These are phyloP conservation scores for Dothistroma septosporum DNA, from an alignment of 2,329 filamentous ascomycete genomes.

Conservation along the genomic window DNA sequence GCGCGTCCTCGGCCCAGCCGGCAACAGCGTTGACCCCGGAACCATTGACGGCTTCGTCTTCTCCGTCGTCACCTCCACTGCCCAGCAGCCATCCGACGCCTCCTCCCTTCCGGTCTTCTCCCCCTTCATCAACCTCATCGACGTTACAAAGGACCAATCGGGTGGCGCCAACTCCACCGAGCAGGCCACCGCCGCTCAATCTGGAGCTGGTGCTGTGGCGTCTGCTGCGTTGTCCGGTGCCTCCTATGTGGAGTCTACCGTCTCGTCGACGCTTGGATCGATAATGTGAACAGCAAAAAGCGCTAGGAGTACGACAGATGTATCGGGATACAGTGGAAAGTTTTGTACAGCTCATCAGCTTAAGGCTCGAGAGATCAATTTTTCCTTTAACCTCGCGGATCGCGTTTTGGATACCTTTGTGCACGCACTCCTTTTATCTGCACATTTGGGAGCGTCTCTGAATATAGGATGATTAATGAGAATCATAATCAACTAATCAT, in stretches of 20 bases:
- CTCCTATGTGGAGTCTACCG: background rate
- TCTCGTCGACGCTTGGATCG: background rate
- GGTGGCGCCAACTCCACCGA: constrained; percentile 18
- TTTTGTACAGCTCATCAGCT: background rate
- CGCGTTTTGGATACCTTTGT: background rate
- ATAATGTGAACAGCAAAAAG: background rate
- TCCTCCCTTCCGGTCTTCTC: constrained; percentile 36
- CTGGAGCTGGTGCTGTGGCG: background rate
- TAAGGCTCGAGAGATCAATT: background rate
- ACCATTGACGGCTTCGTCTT: constrained; percentile 38
- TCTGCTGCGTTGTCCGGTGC: background rate
- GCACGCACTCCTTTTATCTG: background rate
- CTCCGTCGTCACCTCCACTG: constrained; percentile 38
- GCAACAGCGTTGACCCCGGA: constrained; percentile 31
- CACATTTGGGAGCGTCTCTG: background rate
- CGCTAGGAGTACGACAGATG: background rate
- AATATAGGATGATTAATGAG: background rate
- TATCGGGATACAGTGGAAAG: background rate
- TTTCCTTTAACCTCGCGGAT: background rate
- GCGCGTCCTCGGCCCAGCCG: constrained; percentile 30
- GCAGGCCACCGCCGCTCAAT: background rate
- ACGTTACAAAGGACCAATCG: constrained; percentile 21
- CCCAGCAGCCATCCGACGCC: constrained; percentile 31
- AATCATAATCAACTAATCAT: background rate
- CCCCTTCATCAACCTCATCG: constrained; percentile 24